These are phyloP conservation scores for Diddensiella caesifluorescens DNA, from an alignment of 805 yeast genomes.

Conservation along the genomic window DNA sequence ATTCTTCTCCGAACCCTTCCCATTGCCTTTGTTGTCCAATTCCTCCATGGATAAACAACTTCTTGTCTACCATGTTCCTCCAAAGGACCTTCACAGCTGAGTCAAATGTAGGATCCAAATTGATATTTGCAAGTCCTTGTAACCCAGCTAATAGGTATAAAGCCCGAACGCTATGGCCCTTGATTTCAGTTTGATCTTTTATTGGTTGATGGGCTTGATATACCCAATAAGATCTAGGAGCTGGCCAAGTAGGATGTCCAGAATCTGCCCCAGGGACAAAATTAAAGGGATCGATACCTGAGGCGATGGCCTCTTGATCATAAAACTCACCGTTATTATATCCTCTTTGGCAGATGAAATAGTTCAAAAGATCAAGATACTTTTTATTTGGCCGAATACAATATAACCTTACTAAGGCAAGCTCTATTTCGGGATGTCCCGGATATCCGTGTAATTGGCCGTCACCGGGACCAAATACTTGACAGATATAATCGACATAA, in stretches of 20 bases:
- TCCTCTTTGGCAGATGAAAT: slow-evolving; percentile 27
- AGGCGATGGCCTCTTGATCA: slow-evolving; percentile 18
- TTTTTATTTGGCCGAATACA: slow-evolving; percentile 20
- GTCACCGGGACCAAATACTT: slow-evolving; percentile 23
- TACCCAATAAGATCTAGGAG: slow-evolving; percentile 25
- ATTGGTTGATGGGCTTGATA: slow-evolving; percentile 25
- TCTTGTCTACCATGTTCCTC: slow-evolving; percentile 24
- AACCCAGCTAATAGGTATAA: slow-evolving; percentile 26
- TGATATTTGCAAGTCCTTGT: slow-evolving; percentile 23
- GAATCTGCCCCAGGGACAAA: slow-evolving; percentile 2
- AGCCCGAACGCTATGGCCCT: slow-evolving; percentile 28
- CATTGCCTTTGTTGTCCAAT: slow-evolving; percentile 25
- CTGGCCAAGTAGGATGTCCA: slow-evolving; percentile 10
- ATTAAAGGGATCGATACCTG: slow-evolving; percentile 22
- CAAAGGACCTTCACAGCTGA: slow-evolving; percentile 20
- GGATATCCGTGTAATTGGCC: slow-evolving; percentile 24
- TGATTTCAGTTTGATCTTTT: slow-evolving; percentile 19
- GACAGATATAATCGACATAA: slow-evolving; percentile 23
- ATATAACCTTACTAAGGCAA: slow-evolving; percentile 25
- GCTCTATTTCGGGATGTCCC: slow-evolving; percentile 30
- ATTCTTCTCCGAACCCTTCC: slow-evolving; percentile 30
- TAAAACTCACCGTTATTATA: slow-evolving; percentile 23
- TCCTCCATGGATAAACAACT: slow-evolving; percentile 28
- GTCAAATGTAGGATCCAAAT: slow-evolving; percentile 16
- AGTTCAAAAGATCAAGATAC: slow-evolving; percentile 22